Evolutionary conservation across 2,329 filamentous ascomycete species (phyloP), one percentile per base, ranked within the genome.

Genomic region (Talaromyces sp.): DNA sequence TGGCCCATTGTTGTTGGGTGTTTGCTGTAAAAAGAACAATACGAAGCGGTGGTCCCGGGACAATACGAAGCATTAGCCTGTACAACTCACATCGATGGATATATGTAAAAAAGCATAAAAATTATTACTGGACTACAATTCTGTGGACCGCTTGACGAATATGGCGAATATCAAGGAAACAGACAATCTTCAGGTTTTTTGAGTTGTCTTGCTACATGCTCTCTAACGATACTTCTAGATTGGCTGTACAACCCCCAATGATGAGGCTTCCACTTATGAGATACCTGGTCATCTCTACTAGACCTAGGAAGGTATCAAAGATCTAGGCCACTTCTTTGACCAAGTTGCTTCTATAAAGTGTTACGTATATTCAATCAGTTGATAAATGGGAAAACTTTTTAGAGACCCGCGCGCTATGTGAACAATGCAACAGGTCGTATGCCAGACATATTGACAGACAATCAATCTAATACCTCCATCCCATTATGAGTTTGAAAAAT

Each of bases 21-120:
- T 55, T 42, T 54, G 58, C 46, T 21, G 57, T 6, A 35, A 46
- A 50, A 50, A 48, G 58, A 60, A 60, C 58, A 60, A 60, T 60
- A 60, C 31, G 31, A 50, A 59, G 44, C 28, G 33, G 25, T 1
- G 42, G 18, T 31, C 25, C 46, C 46, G n/a, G 37, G 12, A 61
- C 59, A 61, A 61, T 61, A 61, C 59, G 42, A 61, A 61, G 59
- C 48, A 14, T 18, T 5, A 11, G 11, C 58, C 16, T 21, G 37
- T 42, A 23, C 33, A 57, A 57, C 35, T 42, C 35, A 57, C 35
- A 57, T 28, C 28, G 3, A 28, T 28, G 28, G 28, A 28, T 40
- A 21, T 57, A 42, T 28, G 54, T 56, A 25, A 11, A 21, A 21
- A n/a, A 5, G 21, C 33, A 35, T 0, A 35, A 54, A 5, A 37